Evolutionary conservation across 805 yeast species (phyloP).

Genomic region (Wickerhamomyces alni): DNA sequence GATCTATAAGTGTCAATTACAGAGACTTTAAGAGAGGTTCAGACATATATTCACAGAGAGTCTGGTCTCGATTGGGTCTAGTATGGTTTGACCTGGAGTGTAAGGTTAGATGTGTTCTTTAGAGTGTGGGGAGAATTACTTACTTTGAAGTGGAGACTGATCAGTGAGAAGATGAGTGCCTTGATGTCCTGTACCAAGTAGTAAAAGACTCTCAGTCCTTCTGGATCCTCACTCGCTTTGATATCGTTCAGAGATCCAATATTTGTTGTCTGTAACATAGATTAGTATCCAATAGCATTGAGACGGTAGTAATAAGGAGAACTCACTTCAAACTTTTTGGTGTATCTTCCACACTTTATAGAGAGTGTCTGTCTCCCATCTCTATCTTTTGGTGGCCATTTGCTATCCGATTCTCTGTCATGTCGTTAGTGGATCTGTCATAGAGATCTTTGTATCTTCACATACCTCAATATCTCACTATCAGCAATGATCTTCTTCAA

Average conservation of each 20-base stretch:
- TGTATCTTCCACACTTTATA: constrained; percentile 30
- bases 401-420: constrained; percentile 28
- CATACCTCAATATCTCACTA: constrained; percentile 32
- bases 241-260: constrained; percentile 35
- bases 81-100: constrained; percentile 8
- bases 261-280: constrained; percentile 24
- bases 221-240: constrained; percentile 34
- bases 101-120: too few relatives aligned
- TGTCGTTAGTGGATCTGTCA: neutral
- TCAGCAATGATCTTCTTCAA: constrained; percentile 29
- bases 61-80: too few relatives aligned
- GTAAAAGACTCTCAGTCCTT: constrained; percentile 38
- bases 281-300: too few relatives aligned
- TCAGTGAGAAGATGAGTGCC: constrained; percentile 36
- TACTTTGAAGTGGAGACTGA: constrained; percentile 36
- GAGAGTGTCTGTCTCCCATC: constrained; percentile 39
- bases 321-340: constrained; percentile 27
- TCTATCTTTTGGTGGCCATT: constrained; percentile 35
- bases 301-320: too few relatives aligned
- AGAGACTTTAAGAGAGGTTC: too few relatives aligned
- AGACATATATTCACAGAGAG: too few relatives aligned
- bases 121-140: neutral
- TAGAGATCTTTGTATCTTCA: neutral
- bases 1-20: too few relatives aligned
- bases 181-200: constrained; percentile 38